Conservation (phyloP, 2,329 filamentous ascomycete species). For the Metarhizium rileyi region DNA sequence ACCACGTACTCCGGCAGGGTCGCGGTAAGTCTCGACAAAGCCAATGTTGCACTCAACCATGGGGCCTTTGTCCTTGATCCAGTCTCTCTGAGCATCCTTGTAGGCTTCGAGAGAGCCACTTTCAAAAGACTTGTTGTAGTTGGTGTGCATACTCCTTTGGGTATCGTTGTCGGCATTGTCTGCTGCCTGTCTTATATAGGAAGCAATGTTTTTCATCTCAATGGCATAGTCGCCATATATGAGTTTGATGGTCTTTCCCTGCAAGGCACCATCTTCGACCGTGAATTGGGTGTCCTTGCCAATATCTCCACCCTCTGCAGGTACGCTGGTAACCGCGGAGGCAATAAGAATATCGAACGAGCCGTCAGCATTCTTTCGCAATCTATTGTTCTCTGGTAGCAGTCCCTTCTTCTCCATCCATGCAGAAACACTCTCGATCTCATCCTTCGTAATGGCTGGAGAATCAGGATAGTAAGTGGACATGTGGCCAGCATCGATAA, state of each 20-base stretch:
- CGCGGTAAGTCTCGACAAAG: constrained; percentile 79
- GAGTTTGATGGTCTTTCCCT: constrained; percentile 59
- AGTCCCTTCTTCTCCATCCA: constrained; percentile 65
- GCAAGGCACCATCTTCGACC: constrained; percentile 47
- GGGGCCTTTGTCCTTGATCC: constrained; percentile 77
- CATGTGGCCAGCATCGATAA: constrained; percentile 64
- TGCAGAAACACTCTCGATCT: constrained; percentile 62
- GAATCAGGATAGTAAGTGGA: constrained; percentile 78
- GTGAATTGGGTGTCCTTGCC: constrained; percentile 54
- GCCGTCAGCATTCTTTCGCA: constrained; percentile 55
- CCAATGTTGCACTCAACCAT: constrained; percentile 73
- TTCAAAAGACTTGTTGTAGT: constrained; percentile 67
- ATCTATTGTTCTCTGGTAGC: constrained; percentile 66
- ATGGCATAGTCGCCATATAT: constrained; percentile 65
- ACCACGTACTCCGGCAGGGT: constrained; percentile 69
- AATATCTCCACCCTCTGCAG: constrained; percentile 55
- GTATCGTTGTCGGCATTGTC: constrained; percentile 63
- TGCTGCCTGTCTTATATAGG: constrained; percentile 58
- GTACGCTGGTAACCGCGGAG: constrained; percentile 52
- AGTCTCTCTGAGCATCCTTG: constrained; percentile 70
- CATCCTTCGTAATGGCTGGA: constrained; percentile 60
- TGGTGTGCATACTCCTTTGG: constrained; percentile 62
- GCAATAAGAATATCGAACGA: constrained; percentile 67
- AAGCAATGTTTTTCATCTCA: constrained; percentile 60
- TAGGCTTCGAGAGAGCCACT: constrained; percentile 66